Conservation (phyloP, 2,329 filamentous ascomycete genomes). For the Capronia epimyces region DNA sequence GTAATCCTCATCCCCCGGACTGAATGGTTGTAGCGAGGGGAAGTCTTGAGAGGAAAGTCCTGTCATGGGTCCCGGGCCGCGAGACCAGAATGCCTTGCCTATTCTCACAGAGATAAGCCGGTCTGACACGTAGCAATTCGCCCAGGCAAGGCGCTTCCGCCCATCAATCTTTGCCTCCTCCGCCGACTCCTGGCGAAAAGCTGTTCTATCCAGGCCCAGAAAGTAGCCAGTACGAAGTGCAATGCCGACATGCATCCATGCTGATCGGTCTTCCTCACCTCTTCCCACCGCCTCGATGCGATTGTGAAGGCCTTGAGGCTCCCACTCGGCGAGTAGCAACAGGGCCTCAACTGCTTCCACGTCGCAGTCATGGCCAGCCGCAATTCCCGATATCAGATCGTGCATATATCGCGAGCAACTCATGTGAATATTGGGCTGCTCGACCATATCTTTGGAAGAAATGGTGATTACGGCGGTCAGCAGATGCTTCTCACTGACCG, state of each 20-base stretch:
- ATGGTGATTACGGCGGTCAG: slow-evolving; percentile 66
- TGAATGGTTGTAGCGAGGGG: slow-evolving; percentile 57
- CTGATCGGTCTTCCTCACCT: slow-evolving; percentile 67
- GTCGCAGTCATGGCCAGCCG: slow-evolving; percentile 60
- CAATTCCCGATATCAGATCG: slow-evolving; percentile 59
- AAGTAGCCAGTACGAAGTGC: slow-evolving; percentile 66
- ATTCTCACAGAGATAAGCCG: slow-evolving; percentile 65
- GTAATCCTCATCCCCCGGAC: slow-evolving; percentile 59
- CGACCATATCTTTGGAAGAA: slow-evolving; percentile 63
- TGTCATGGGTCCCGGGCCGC: slow-evolving; percentile 63
- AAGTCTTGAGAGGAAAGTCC: slow-evolving; percentile 62
- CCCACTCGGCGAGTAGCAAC: slow-evolving; percentile 67
- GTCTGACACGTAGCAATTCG: slow-evolving; percentile 62
- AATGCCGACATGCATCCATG: slow-evolving; percentile 71
- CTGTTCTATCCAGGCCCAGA: slow-evolving; percentile 63
- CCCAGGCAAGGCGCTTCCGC: slow-evolving; percentile 64
- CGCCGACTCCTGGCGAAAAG: slow-evolving; percentile 56
- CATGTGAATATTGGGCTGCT: slow-evolving; percentile 59
- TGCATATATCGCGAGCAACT: slow-evolving; percentile 67
- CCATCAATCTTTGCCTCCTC: slow-evolving; percentile 56
- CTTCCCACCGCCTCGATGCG: slow-evolving; percentile 60
- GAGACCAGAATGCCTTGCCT: slow-evolving; percentile 68
- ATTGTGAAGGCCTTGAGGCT: slow-evolving; percentile 58
- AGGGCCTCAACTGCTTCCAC: slow-evolving; percentile 68
- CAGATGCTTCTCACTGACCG: slow-evolving; percentile 59